Base-by-base conservation (phyloP, 495 filamentous ascomycete genomes). In the Penicillium parvum region DNA sequence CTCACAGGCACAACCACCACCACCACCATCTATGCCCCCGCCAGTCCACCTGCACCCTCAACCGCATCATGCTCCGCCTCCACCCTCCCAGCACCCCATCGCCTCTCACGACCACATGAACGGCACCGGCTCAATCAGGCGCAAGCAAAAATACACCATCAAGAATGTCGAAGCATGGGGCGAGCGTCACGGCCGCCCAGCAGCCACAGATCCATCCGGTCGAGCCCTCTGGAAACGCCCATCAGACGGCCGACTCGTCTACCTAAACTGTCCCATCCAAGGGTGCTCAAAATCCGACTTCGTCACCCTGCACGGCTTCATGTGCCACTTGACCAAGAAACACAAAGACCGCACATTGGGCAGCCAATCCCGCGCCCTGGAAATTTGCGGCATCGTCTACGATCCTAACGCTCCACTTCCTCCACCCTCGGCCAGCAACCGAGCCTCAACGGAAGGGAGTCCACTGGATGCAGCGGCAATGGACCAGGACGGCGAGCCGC, bases 141-240 rank as follows among this genome's bases (percentile, higher is more conserved):
- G 67, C 30, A 73, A 73, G 43, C 69, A 73, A 52, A 73, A 73
- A 47, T 73, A 73, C 39, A 73, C 69, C 14, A 73, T 73, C 51
- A 73, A 73, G 51, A 73, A 73, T 34, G 68, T 70, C 35, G 69
- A 73, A 45, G 69, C 69, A 5, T 73, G 69, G 69, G 69, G 69
- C 23, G 69, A 73, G 35, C 68, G 69, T 9, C 69, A 74, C 49
- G 67, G 68, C 35, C 64, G 64, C 37, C 69, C 70, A 18, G 69
- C 68, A 36, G 61, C 68, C n/a, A 65, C 66, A 43, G 71, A 75
- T 32, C 58, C 67, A 3, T 64, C 63, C 9, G 71, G 71, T 22
- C 59, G 67, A 5, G 64, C 70, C 0, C 37, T 75, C 8, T 73
- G 66, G 63, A 73, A 72, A 45, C 64, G 71, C 8, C 68, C 70